phyloP scores from a whole-genome alignment of 805 yeast species.

The Sungouiella blattae region DNA sequence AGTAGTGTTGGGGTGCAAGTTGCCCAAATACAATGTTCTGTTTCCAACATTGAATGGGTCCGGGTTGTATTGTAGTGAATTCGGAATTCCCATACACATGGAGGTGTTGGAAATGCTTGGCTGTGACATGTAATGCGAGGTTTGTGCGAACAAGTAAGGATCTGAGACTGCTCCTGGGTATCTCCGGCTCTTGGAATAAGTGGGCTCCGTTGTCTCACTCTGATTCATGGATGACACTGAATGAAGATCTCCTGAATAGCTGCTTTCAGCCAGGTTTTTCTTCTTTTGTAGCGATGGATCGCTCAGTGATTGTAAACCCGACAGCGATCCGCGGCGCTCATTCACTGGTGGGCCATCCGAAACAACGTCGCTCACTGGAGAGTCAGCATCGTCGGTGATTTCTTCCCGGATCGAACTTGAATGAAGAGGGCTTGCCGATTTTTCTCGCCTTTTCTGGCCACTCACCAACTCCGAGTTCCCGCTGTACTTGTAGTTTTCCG shows the following conservation, averaged over 20 bases:
- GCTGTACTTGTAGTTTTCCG: not conserved
- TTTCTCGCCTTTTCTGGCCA: too few species aligned
- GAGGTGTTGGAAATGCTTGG: not conserved
- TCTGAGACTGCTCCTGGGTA: conserved; percentile 1
- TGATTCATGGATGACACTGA: not conserved
- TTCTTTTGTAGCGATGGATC: too few species aligned
- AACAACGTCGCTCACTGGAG: too few species aligned
- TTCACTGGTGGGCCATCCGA: too few species aligned
- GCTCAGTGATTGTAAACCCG: too few species aligned
- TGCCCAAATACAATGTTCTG: conserved; percentile 68
- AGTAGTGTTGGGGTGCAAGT: conserved; percentile 59
- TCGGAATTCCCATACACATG: too few species aligned
- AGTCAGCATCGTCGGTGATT: too few species aligned
- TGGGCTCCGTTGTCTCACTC: conserved; percentile 1
- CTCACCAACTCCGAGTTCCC: too few species aligned
- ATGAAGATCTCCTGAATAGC: not conserved
- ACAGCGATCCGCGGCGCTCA: too few species aligned
- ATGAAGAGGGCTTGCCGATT: too few species aligned
- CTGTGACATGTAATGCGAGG: not conserved
- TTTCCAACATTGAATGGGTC: conserved; percentile 43
- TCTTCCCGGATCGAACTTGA: too few species aligned
- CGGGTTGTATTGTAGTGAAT: conserved; percentile 16
- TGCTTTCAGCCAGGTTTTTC: too few species aligned
- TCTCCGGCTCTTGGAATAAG: not conserved
- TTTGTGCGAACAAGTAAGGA: conserved; percentile 1